Conservation (phyloP, 495 filamentous ascomycete genomes). For the Trichodelitschia bisporula region DNA sequence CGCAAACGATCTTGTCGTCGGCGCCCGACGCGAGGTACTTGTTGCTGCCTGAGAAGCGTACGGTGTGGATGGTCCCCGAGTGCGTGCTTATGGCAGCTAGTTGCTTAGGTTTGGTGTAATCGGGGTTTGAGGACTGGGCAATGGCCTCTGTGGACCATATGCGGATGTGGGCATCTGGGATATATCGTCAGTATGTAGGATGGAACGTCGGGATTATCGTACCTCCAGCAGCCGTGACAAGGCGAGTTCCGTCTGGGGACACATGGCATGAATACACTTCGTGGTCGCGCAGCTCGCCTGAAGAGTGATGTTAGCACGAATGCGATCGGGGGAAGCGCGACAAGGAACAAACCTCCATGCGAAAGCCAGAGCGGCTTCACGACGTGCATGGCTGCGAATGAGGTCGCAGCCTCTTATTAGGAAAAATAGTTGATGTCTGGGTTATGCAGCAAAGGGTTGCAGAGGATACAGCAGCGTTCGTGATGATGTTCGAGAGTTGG, state of each 20-base stretch:
- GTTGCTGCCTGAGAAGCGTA: constrained; percentile 82
- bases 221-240: constrained; percentile 90
- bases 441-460: too few species aligned
- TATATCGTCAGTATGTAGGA: constrained; percentile 7
- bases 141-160: constrained; percentile 95
- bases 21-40: constrained; percentile 88
- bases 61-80: constrained; percentile 87
- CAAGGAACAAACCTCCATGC: constrained; percentile 43
- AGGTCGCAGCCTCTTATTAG: too few species aligned
- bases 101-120: constrained; percentile 59
- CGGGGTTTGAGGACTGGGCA: constrained; percentile 43
- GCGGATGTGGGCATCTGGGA: constrained; percentile 73
- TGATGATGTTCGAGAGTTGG: too few species aligned
- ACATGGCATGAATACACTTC: constrained; percentile 96
- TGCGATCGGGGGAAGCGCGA: constrained; percentile 2
- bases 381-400: constrained; percentile 61
- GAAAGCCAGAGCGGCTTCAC: constrained; percentile 86
- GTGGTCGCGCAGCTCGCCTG: constrained; percentile 87
- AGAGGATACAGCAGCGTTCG: too few species aligned
- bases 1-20: constrained; percentile 94
- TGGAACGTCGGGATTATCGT: constrained; percentile 10
- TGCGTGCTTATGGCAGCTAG: constrained; percentile 95
- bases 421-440: too few species aligned
- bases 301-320: constrained; percentile 1
- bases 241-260: constrained; percentile 71